phyloP scores from a whole-genome alignment of 352 stramenopile species.

The Pythium periplocum region DNA sequence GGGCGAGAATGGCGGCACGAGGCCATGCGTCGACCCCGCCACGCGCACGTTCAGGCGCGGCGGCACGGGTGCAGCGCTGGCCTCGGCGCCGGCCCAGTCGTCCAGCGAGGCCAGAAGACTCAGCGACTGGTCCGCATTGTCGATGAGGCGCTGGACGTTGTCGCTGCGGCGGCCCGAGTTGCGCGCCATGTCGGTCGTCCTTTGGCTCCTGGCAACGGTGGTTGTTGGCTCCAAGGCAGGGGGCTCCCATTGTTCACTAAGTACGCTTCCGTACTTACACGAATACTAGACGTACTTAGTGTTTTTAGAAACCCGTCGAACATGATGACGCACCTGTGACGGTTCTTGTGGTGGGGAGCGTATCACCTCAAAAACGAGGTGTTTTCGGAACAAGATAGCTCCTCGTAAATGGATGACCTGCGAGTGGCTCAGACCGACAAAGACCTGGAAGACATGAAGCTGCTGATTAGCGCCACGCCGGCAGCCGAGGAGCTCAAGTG shows the following conservation, averaged over 20 bases:
- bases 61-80: conserved; percentile 1
- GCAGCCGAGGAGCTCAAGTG: conserved; percentile 80
- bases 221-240: too few species aligned
- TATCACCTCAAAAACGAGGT: conserved; percentile 13
- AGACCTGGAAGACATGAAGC: conserved; percentile 32
- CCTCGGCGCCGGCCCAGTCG: conserved; percentile 14
- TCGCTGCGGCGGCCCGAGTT: conserved; percentile 31
- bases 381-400: conserved; percentile 2
- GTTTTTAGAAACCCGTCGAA: too few species aligned
- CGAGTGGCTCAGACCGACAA: too few species aligned
- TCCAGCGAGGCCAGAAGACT: conserved; percentile 64
- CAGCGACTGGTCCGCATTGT: conserved; percentile 66
- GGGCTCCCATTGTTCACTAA: background rate
- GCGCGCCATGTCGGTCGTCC: background rate
- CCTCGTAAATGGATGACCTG: too few species aligned
- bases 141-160: conserved; percentile 67
- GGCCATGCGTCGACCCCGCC: background rate
- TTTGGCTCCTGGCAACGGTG: too few species aligned
- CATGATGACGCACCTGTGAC: too few species aligned
- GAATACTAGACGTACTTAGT: background rate
- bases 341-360: conserved; percentile 21
- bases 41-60: background rate
- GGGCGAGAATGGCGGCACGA: background rate
- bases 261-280: conserved; percentile 15
- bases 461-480: conserved; percentile 55